Evolutionary conservation across 208 protist species (phyloP), one percentile per base, ranked within the genome.

Genomic region (Leishmania turanica): DNA sequence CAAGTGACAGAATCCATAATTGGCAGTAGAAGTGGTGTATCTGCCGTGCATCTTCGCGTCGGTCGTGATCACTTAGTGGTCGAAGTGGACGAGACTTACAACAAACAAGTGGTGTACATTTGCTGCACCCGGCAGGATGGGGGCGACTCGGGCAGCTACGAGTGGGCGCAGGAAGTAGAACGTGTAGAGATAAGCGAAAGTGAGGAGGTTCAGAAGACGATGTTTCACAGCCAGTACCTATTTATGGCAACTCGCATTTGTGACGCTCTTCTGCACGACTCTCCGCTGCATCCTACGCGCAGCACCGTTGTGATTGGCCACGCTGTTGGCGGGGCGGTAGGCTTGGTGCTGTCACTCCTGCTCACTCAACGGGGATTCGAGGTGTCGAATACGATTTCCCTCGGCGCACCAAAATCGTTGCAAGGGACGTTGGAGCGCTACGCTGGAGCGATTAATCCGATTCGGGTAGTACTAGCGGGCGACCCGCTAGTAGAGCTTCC

Each of bases 101-200:
- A 96, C 75, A 95, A 95, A 42, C 94, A 97, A 72, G 87, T 96
- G 37, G 78, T 97, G 34, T 97, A 96, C 76, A 60, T 97, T 62
- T 87, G 85, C 54, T 92, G 88, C 84, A 88, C 89, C 1, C 81
- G 81, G 7, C 60, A 62, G 21, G 78, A 83, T 27, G 78, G 78
- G n/a, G 75, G 56, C 9, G 82, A 87, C 49, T 77, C 75, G 3
- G 90, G 87, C 8, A 85, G 88, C 66, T 95, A 92, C 76, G 86
- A 94, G 53, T 97, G 94, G 92, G 51, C 53, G 6, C 84, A 87
- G 47, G 88, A 91, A 24, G 86, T 95, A 31, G 94, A 97, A 74
- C 83, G 91, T 24, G 87, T 96, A 0, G 92, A 95, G 62, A 86
- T 95, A 5, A 84, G 80, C 56, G 94, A 96, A 84, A 77, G 82